Evolutionary conservation across 2,329 filamentous ascomycete genomes (phyloP).

Genomic region (Zymoseptoria crescenta): DNA sequence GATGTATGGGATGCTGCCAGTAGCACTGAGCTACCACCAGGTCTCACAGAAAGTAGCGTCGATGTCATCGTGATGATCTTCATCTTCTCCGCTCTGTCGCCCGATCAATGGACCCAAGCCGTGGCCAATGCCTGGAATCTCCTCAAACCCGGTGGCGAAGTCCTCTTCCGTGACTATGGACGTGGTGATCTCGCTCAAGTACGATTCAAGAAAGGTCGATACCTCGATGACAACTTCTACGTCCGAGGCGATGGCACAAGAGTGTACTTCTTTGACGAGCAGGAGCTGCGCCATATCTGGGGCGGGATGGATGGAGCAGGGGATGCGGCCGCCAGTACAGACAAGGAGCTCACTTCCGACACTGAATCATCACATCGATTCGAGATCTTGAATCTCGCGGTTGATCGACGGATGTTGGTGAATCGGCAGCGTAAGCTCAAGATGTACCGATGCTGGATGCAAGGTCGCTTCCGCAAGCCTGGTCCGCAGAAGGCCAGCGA

Average conservation of each 20-base stretch:
- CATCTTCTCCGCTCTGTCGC: slow-evolving; percentile 88
- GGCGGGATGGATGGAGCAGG: slow-evolving; percentile 20
- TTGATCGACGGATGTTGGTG: slow-evolving; percentile 83
- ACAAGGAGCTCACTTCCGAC: slow-evolving; percentile 7
- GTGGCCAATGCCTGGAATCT: slow-evolving; percentile 73
- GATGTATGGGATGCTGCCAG: slow-evolving; percentile 91
- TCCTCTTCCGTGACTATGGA: slow-evolving; percentile 95
- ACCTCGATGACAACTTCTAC: slow-evolving; percentile 95
- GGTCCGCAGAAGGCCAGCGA: background rate
- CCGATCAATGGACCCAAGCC: slow-evolving; percentile 73
- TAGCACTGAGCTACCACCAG: slow-evolving; percentile 59
- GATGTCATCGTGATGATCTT: slow-evolving; percentile 94
- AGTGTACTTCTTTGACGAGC: slow-evolving; percentile 92
- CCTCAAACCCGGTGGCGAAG: slow-evolving; percentile 84
- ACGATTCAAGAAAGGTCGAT: slow-evolving; percentile 89
- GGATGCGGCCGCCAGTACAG: slow-evolving; percentile 16
- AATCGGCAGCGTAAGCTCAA: slow-evolving; percentile 86
- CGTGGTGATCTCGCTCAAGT: slow-evolving; percentile 93
- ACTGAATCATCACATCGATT: slow-evolving; percentile 36
- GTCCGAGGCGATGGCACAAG: slow-evolving; percentile 89
- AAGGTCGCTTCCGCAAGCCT: slow-evolving; percentile 68
- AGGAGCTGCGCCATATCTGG: slow-evolving; percentile 78
- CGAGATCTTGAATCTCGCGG: slow-evolving; percentile 67
- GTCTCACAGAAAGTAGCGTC: slow-evolving; percentile 67
- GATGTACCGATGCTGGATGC: slow-evolving; percentile 98